phyloP scores from a whole-genome alignment of 805 yeast genomes.

The Sungouiella blattae region DNA sequence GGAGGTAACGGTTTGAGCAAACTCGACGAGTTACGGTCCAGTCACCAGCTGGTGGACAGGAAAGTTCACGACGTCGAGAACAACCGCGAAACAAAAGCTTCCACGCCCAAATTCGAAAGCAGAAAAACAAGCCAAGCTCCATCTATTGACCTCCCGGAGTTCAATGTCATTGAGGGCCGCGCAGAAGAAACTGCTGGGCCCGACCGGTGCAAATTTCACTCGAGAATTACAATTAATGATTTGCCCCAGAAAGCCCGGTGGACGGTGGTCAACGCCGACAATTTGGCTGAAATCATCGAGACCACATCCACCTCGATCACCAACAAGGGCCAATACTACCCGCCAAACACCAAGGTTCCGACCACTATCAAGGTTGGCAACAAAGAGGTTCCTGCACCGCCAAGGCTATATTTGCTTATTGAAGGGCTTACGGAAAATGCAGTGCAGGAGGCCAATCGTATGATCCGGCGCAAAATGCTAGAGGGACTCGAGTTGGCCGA shows the following conservation, averaged over 20 bases:
- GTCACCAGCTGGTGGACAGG: slow-evolving; percentile 47
- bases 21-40: slow-evolving; percentile 59
- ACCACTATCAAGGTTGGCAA: slow-evolving; percentile 49
- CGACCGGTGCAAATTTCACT: slow-evolving; percentile 54
- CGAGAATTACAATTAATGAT: slow-evolving; percentile 77
- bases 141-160: slow-evolving; percentile 39
- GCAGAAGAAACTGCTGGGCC: slow-evolving; percentile 55
- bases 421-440: slow-evolving; percentile 67
- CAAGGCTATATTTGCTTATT: slow-evolving; percentile 71
- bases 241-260: slow-evolving; percentile 78
- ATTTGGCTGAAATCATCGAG: slow-evolving; percentile 61
- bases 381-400: slow-evolving; percentile 51
- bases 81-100: background rate
- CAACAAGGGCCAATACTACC: slow-evolving; percentile 70
- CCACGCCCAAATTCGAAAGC: too few species aligned
- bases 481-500: slow-evolving; percentile 53
- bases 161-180: slow-evolving; percentile 48
- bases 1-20: slow-evolving; percentile 91
- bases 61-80: slow-evolving; percentile 39
- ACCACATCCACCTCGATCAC: slow-evolving; percentile 75
- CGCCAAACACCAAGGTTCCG: slow-evolving; percentile 38
- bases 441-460: slow-evolving; percentile 56
- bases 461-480: slow-evolving; percentile 52
- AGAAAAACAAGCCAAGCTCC: too few species aligned
- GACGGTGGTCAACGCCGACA: slow-evolving; percentile 68